A percentile compares a stretch with the other conserved stretches of the same genome.
Conservation (phyloP, 306 rosid species). For the Quercus aquifolioides region DNA sequence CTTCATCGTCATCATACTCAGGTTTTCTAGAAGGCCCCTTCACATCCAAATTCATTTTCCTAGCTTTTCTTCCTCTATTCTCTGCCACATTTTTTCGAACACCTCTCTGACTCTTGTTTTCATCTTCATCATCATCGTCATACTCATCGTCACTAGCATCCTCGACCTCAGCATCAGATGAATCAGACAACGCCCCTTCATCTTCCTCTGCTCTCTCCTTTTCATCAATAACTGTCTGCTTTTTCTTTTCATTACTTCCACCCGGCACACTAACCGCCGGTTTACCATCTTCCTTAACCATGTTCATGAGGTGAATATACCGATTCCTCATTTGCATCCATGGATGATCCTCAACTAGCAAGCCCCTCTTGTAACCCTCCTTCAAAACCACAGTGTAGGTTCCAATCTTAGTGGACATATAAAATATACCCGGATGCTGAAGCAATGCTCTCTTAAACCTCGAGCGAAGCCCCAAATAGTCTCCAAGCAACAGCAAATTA, state of each 20-base stretch:
- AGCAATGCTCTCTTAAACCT: constrained; percentile 72
- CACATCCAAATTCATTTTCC: constrained; percentile 17
- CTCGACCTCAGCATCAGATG: constrained; percentile 40
- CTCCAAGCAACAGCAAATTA: constrained; percentile 57
- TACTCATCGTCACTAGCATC: constrained; percentile 28
- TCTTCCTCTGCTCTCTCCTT: constrained; percentile 20
- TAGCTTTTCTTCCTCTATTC: constrained; percentile 13
- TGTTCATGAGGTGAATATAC: constrained; percentile 68
- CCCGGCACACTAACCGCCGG: constrained; percentile 19
- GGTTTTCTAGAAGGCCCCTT: constrained; percentile 26
- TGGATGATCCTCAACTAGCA: constrained; percentile 48
- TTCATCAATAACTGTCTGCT: constrained; percentile 18
- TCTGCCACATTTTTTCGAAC: constrained; percentile 14
- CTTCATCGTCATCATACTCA: not conserved
- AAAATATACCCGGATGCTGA: constrained; percentile 79
- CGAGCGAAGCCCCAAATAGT: constrained; percentile 66
- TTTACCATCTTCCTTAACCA: constrained; percentile 45
- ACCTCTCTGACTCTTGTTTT: constrained; percentile 20
- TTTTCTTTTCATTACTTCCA: constrained; percentile 21
- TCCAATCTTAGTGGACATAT: constrained; percentile 64
- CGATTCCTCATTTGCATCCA: constrained; percentile 53
- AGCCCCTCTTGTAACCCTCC: constrained; percentile 82
- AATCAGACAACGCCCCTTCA: constrained; percentile 23
- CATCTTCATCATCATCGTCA: constrained; percentile 19
- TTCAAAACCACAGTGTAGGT: constrained; percentile 67